Percentiles rank a stretch among this genome's conserved stretches.
These are phyloP conservation scores for Beta lomatogona DNA, from an alignment of 179 eudicot species.

Conservation along the genomic window DNA sequence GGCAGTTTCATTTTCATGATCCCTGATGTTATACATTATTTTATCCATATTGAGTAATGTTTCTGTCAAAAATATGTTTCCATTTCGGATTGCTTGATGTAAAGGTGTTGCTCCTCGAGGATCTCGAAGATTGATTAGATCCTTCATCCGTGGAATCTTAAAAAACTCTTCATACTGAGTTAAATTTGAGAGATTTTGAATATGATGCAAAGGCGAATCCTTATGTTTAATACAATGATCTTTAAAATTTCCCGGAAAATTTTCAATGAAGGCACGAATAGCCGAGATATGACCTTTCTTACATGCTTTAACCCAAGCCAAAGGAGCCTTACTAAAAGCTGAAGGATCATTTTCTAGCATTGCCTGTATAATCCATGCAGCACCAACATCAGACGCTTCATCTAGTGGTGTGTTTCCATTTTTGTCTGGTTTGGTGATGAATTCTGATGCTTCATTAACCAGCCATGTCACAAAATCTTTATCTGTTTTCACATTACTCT, in stretches of 20 bases:
- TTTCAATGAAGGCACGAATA: background rate
- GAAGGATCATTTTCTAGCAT: background rate
- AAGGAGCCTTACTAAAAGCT: background rate
- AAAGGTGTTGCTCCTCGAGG: too few species aligned
- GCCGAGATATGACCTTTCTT: background rate
- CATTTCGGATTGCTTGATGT: too few species aligned
- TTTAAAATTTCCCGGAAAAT: background rate
- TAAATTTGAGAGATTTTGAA: background rate
- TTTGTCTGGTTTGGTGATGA: background rate
- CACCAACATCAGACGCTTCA: background rate
- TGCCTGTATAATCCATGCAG: background rate
- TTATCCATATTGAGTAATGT: too few species aligned
- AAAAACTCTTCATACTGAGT: background rate
- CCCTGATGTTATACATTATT: too few species aligned
- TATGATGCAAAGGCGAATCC: background rate
- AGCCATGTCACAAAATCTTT: background rate
- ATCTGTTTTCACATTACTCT: background rate
- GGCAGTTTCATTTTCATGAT: too few species aligned
- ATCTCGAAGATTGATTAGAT: too few species aligned
- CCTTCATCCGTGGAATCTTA: too few species aligned
- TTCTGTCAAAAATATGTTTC: too few species aligned
- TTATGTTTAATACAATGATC: background rate
- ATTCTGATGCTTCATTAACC: background rate
- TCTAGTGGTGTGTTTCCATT: background rate
- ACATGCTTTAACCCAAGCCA: conserved; percentile 14